These are phyloP conservation scores for Parmales sp. DNA, from an alignment of 108 stramenopile genomes.

Conservation along the genomic window DNA sequence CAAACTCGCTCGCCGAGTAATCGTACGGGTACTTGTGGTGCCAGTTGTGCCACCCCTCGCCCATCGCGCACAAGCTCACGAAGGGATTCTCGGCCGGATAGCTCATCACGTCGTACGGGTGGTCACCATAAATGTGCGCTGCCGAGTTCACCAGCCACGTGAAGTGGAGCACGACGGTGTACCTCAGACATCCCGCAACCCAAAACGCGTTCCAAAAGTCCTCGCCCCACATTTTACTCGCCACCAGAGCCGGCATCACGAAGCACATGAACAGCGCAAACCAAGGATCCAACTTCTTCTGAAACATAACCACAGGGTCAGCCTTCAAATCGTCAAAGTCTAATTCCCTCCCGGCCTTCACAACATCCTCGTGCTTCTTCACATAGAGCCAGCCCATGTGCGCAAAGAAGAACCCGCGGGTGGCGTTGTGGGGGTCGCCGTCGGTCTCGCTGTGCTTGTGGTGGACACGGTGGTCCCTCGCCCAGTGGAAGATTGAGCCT, in stretches of 20 bases:
- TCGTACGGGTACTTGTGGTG: slow-evolving; percentile 99
- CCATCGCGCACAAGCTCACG: slow-evolving; percentile 83
- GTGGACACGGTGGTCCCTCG: slow-evolving; percentile 93
- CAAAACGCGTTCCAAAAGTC: slow-evolving; percentile 93
- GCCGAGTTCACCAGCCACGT: slow-evolving; percentile 98
- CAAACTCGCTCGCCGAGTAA: slow-evolving; percentile 94
- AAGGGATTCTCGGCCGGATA: slow-evolving; percentile 95
- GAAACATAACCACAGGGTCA: slow-evolving; percentile 83
- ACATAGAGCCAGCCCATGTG: slow-evolving; percentile 99
- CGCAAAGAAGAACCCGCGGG: slow-evolving; percentile 97
- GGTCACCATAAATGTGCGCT: slow-evolving; percentile 96
- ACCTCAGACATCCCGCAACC: slow-evolving; percentile 88
- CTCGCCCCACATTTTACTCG: slow-evolving; percentile 81
- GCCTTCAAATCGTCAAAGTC: slow-evolving; percentile 84
- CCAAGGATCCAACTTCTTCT: slow-evolving; percentile 91
- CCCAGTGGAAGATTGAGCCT: slow-evolving; percentile 97
- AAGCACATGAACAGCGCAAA: slow-evolving; percentile 98
- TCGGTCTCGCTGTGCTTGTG: slow-evolving; percentile 97
- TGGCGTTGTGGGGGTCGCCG: slow-evolving; percentile 98
- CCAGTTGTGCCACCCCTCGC: slow-evolving; percentile 99
- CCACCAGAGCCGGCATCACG: slow-evolving; percentile 89
- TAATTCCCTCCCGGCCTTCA: slow-evolving; percentile 84
- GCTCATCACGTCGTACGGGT: slow-evolving; percentile 87
- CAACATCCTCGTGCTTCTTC: slow-evolving; percentile 91
- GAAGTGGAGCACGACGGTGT: slow-evolving; percentile 85